Percentiles rank a stretch among this genome's conserved stretches.
Evolutionary conservation across 2,329 filamentous ascomycete genomes (phyloP).

Genomic region (Colletotrichum limetticola): DNA sequence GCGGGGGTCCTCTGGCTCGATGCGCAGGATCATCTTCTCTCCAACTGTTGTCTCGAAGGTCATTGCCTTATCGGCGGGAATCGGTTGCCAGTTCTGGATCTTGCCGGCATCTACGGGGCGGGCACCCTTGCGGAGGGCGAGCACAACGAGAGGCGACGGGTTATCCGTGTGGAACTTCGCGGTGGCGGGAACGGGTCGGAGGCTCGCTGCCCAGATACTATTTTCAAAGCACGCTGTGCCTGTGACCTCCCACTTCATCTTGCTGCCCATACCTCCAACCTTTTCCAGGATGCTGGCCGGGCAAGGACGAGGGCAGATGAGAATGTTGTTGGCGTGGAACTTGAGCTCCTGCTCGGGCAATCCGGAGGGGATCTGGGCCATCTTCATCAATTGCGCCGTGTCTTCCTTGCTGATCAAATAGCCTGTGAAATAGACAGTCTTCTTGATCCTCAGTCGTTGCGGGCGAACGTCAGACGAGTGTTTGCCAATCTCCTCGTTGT

Average conservation of each 20-base stretch:
- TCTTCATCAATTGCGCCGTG: slow-evolving; percentile 75
- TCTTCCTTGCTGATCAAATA: slow-evolving; percentile 84
- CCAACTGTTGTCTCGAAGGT: slow-evolving; percentile 86
- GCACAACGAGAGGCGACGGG: slow-evolving; percentile 79
- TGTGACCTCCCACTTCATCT: slow-evolving; percentile 85
- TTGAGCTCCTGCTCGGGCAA: slow-evolving; percentile 78
- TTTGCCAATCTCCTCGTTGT: slow-evolving; percentile 72
- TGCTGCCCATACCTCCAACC: slow-evolving; percentile 87
- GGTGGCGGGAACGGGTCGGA: slow-evolving; percentile 76
- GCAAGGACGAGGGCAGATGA: slow-evolving; percentile 85
- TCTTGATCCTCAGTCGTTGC: slow-evolving; percentile 77
- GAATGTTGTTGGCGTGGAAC: slow-evolving; percentile 87
- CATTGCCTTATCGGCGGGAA: slow-evolving; percentile 76
- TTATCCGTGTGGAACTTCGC: slow-evolving; percentile 84
- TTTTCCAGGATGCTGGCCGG: slow-evolving; percentile 79
- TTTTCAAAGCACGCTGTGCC: slow-evolving; percentile 81
- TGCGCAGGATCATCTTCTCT: slow-evolving; percentile 84
- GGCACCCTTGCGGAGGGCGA: slow-evolving; percentile 81
- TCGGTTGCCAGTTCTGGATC: slow-evolving; percentile 86
- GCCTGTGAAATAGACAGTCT: slow-evolving; percentile 90
- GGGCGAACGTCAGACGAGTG: slow-evolving; percentile 48
- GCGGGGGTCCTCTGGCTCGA: slow-evolving; percentile 75
- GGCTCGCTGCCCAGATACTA: slow-evolving; percentile 86
- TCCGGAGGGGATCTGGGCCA: slow-evolving; percentile 73
- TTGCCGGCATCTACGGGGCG: slow-evolving; percentile 82